phyloP scores from a whole-genome alignment of 306 rosid species.

The Pachyrhizus erosus region DNA sequence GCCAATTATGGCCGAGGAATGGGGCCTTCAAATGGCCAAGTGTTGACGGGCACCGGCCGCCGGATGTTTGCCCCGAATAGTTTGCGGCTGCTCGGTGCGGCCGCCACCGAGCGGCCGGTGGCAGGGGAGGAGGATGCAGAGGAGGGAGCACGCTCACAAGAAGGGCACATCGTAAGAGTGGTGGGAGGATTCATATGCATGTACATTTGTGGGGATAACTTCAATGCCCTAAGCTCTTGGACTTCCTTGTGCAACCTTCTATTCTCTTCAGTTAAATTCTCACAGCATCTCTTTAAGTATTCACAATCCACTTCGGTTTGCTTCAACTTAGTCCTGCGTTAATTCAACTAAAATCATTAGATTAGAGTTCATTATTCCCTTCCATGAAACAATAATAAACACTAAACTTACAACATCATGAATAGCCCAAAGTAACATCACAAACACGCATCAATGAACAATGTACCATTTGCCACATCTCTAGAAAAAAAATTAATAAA shows the following conservation, averaged over 20 bases:
- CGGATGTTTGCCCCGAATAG: conserved; percentile 24
- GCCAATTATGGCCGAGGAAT: conserved; percentile 8
- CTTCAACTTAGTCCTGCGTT: conserved; percentile 80
- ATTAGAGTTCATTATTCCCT: background rate
- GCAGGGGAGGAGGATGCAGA: conserved; percentile 49
- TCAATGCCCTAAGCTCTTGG: conserved; percentile 78
- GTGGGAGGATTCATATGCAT: conserved; percentile 92
- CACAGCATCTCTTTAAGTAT: conserved; percentile 68
- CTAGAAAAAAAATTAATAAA: background rate
- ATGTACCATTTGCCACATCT: background rate
- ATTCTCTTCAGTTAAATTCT: conserved; percentile 77
- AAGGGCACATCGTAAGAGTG: conserved; percentile 91
- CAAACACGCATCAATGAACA: background rate
- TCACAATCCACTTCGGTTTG: conserved; percentile 87
- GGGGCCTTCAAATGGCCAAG: conserved; percentile 49
- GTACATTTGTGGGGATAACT: conserved; percentile 73
- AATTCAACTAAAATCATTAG: conserved; percentile 9
- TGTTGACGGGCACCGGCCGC: conserved; percentile 46
- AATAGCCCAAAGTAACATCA: background rate
- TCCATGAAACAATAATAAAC: background rate
- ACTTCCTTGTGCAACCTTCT: conserved; percentile 77
- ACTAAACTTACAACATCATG: background rate
- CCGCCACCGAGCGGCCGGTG: background rate
- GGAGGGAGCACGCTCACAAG: conserved; percentile 69
- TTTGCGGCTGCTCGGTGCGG: background rate